Evolutionary conservation across 192 early-diverging fungal species (phyloP), one percentile per base, ranked within the genome.

Genomic region (Diversispora eburnea): DNA sequence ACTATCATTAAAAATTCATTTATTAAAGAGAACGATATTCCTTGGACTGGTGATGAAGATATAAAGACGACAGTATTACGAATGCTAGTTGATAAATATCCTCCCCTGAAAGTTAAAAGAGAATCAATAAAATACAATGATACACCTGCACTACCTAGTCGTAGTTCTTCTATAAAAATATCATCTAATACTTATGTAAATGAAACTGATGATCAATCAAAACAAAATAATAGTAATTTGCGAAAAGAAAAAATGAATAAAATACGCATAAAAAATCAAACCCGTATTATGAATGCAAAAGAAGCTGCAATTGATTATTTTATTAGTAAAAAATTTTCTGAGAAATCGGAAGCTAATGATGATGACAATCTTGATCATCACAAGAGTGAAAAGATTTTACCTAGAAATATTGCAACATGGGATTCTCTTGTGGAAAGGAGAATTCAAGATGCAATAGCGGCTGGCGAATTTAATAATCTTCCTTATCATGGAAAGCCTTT

Each of bases 61-160:
- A 42, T 70, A 17, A 52, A 76, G 20, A 42, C 25, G 33, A 60
- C 77, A 20, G 67, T 78, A 43, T 63, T 78, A 49, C 20, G 77
- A 8, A 78, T 78, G 77, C 25, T 78, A 3, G 59, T 76, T 22
- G 77, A 78, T 56, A 78, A 78, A 75, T 78, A 78, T 56, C 56
- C 74, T 17, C 77, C 77, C 12, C 43, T 78, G 10, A 63, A 74
- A 19, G 42, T 78, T 15, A 75, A 78, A 51, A 67, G 77, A 39
- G 60, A 76, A 41, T 46, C 49, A 4, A 20, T 70, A 43, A 70
- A 70, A 57, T 70, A 57, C 42, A 57, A 43, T 41, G 39, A 70
- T 43, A 12, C 52, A 42, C 54, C 41, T 56, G 9, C 5, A 17
- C 0, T 13, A 54, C 12, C 51, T 54, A 10, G n/a, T 17, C 0